A percentile compares a stretch with the other conserved stretches of the same genome.
Evolutionary conservation across 768 basidiomycete species (phyloP).

Genomic region (Termitomyces sp.): DNA sequence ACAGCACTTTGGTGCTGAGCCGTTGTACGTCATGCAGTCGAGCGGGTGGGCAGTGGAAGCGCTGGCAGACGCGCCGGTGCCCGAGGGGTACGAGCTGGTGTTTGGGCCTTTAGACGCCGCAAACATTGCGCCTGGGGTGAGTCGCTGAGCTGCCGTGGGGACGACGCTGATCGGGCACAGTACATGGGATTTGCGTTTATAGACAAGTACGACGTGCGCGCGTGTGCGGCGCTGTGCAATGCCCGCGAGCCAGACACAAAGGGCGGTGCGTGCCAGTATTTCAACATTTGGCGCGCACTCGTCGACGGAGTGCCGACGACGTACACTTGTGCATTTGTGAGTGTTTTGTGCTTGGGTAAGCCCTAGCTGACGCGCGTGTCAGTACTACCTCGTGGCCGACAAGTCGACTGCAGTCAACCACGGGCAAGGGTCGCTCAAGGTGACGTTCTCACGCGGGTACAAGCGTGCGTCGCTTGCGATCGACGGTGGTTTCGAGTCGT

Average conservation of each 20-base stretch:
- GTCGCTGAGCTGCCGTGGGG: neutral
- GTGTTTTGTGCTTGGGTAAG: conserved; percentile 1
- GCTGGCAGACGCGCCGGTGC: conserved; percentile 30
- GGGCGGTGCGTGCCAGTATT: conserved; percentile 43
- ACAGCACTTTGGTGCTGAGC: conserved; percentile 31
- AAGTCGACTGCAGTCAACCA: conserved; percentile 39
- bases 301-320: conserved; percentile 40
- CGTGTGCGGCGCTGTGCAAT: conserved; percentile 40
- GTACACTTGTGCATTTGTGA: conserved; percentile 44
- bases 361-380: neutral
- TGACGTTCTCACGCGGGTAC: conserved; percentile 44
- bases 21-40: conserved; percentile 39
- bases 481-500: conserved; percentile 40
- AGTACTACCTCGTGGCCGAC: conserved; percentile 42
- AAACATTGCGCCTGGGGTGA: conserved; percentile 27
- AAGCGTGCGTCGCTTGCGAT: conserved; percentile 28
- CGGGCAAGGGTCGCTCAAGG: conserved; percentile 38
- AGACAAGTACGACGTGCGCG: conserved; percentile 39
- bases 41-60: conserved; percentile 33
- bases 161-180: conserved; percentile 18
- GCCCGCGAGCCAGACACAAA: conserved; percentile 31
- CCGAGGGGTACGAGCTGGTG: conserved; percentile 39
- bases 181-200: conserved; percentile 50
- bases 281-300: conserved; percentile 50
- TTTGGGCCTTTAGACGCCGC: conserved; percentile 42